These are phyloP conservation scores for Anacardium occidentale DNA, from an alignment of 345 rosid species.

Conservation along the genomic window DNA sequence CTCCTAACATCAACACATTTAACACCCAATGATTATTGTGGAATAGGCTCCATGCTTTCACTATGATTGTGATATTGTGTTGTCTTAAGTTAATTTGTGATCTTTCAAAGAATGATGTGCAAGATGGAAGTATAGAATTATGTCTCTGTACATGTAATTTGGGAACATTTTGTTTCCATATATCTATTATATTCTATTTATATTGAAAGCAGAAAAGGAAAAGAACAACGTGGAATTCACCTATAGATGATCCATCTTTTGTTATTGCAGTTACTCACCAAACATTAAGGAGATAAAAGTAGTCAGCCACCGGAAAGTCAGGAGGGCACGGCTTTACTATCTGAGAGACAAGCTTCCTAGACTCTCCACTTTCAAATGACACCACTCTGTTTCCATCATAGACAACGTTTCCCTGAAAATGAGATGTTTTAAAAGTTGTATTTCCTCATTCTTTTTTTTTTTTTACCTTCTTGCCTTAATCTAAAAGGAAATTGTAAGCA, in stretches of 20 bases:
- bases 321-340: conserved; percentile 88
- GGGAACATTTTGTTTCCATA: neutral
- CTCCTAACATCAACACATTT: neutral
- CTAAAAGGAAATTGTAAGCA: conserved; percentile 1
- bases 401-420: neutral
- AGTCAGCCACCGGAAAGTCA: conserved; percentile 62
- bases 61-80: neutral
- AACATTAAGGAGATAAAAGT: conserved; percentile 74
- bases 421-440: conserved; percentile 22
- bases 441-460: neutral
- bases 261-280: conserved; percentile 65
- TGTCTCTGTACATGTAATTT: neutral
- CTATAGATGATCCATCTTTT: conserved; percentile 6
- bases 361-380: conserved; percentile 76
- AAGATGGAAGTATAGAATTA: neutral
- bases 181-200: neutral
- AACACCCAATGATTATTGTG: neutral
- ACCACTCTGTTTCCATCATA: conserved; percentile 16
- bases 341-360: conserved; percentile 89
- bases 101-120: neutral
- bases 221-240: neutral
- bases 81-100: neutral
- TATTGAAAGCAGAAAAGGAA: neutral
- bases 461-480: neutral
- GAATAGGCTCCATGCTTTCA: neutral